Percentiles rank a stretch among this genome's conserved stretches.
Conservation (phyloP, 2,329 filamentous ascomycete species). For the Pseudogymnoascus destructans region DNA sequence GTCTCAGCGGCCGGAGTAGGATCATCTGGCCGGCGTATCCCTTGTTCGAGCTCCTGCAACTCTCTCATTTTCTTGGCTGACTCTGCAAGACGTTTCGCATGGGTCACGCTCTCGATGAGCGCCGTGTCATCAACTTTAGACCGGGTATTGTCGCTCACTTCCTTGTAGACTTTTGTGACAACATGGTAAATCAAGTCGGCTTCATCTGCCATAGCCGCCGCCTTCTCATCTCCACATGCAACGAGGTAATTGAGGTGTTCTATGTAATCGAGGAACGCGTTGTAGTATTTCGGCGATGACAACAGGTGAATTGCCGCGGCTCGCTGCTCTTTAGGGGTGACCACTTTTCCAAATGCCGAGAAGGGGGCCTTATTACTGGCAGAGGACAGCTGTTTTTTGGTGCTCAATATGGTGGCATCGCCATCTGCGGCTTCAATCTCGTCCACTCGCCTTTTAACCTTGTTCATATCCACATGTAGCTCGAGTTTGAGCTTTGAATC, state of each 20-base stretch:
- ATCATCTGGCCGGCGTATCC: background rate
- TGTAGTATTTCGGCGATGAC: slow-evolving; percentile 2
- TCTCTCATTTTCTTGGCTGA: background rate
- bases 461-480: slow-evolving; percentile 3
- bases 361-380: background rate
- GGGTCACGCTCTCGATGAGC: background rate
- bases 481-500: background rate
- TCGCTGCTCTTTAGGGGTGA: background rate
- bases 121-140: background rate
- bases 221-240: background rate
- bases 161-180: background rate
- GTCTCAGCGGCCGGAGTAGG: background rate
- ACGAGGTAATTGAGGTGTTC: slow-evolving; percentile 1
- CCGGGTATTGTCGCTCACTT: background rate
- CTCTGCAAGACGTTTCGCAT: background rate
- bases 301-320: background rate
- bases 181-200: background rate
- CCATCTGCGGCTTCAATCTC: background rate
- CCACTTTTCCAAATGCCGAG: background rate
- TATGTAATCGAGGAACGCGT: background rate
- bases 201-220: background rate
- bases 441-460: background rate
- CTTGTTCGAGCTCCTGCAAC: background rate
- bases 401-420: background rate
- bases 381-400: background rate